These are phyloP conservation scores for Apiospora sp. DNA, from an alignment of 2,329 filamentous ascomycete species.

Conservation along the genomic window DNA sequence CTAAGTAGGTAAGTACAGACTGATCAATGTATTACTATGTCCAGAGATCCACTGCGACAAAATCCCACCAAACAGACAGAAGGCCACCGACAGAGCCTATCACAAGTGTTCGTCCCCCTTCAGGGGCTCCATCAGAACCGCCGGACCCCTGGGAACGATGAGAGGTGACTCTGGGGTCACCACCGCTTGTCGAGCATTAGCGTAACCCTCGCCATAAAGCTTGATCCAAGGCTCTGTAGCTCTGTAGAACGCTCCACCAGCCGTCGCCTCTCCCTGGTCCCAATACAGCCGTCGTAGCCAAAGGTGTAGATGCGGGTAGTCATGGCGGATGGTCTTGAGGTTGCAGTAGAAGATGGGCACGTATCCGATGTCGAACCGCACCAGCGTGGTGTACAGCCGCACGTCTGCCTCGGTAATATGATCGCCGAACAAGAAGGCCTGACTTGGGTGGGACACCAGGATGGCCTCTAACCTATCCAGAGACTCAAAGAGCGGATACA, in stretches of 20 bases:
- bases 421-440: constrained; percentile 65
- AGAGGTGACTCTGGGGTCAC: constrained; percentile 39
- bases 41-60: too few species aligned
- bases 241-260: constrained; percentile 67
- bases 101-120: constrained; percentile 34
- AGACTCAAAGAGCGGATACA: constrained; percentile 66
- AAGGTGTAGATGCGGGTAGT: constrained; percentile 71
- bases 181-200: constrained; percentile 35
- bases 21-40: background rate
- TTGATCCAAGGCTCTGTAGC: constrained; percentile 68
- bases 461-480: constrained; percentile 62
- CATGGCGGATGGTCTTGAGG: constrained; percentile 67
- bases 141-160: constrained; percentile 41
- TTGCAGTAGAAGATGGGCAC: constrained; percentile 72
- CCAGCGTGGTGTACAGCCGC: constrained; percentile 70
- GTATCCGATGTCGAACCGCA: constrained; percentile 75
- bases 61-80: background rate
- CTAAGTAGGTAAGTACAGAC: too few species aligned
- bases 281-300: constrained; percentile 78
- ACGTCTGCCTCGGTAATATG: constrained; percentile 74
- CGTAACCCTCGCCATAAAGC: constrained; percentile 43
- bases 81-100: background rate
- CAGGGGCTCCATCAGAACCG: constrained; percentile 38
- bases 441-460: constrained; percentile 55
- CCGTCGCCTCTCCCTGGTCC: constrained; percentile 53